Evolutionary conservation across 2,329 filamentous ascomycete genomes (phyloP).

Genomic region (Fusarium sp.): DNA sequence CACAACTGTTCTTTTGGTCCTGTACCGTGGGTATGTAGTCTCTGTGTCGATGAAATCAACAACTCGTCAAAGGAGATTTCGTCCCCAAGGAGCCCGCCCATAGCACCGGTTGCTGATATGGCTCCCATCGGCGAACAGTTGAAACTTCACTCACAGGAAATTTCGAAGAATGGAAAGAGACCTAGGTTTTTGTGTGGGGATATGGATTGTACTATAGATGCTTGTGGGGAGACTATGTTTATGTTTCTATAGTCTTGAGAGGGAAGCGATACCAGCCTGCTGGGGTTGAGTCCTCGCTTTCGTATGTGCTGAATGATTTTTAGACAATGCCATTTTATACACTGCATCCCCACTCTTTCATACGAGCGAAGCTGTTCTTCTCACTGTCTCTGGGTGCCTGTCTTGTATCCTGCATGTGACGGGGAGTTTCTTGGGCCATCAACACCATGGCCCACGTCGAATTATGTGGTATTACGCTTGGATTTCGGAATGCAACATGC

Average conservation of each 20-base stretch:
- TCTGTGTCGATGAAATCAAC: not conserved
- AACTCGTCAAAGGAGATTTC: not conserved
- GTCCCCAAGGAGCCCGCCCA: not conserved
- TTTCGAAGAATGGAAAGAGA: not conserved
- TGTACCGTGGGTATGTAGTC: conserved; percentile 17
- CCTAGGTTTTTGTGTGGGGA: not conserved
- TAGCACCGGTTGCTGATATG: conserved; percentile 20
- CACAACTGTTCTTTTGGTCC: conserved; percentile 14
- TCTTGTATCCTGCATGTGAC: not conserved
- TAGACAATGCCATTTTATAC: not conserved
- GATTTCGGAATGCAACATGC: not conserved
- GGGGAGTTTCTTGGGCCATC: not conserved
- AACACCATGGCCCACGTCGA: not conserved
- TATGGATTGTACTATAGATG: conserved; percentile 17
- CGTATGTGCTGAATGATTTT: not conserved
- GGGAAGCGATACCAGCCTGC: not conserved
- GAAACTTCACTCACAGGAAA: not conserved
- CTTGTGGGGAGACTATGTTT: conserved; percentile 26
- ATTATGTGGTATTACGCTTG: not conserved
- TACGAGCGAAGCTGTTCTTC: not conserved
- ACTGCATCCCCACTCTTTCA: not conserved
- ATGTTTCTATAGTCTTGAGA: conserved; percentile 18
- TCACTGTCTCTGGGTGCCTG: not conserved
- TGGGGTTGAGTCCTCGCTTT: too few species aligned
- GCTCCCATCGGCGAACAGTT: not conserved